These are phyloP conservation scores for Ophiostoma himal-ulmi DNA, from an alignment of 2,329 filamentous ascomycete species.

Conservation along the genomic window DNA sequence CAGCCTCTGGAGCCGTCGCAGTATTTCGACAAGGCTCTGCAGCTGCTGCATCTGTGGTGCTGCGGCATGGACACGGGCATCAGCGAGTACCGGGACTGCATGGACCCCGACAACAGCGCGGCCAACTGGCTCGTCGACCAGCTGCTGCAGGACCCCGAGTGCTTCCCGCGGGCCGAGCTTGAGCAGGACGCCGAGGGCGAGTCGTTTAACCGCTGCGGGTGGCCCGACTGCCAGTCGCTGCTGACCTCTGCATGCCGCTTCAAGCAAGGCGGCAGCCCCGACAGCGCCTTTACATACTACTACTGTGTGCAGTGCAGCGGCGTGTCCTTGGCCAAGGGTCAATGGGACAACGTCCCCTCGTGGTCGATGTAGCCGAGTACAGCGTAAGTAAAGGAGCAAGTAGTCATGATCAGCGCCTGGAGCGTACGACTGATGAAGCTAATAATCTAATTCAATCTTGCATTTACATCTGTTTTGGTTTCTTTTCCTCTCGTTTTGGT, in stretches of 20 bases:
- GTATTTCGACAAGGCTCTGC: background rate
- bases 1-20: background rate
- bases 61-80: constrained; percentile 17
- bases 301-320: constrained; percentile 4
- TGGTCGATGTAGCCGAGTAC: background rate
- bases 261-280: background rate
- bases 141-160: constrained; percentile 14
- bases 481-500: background rate
- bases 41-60: constrained; percentile 15
- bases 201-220: constrained; percentile 17
- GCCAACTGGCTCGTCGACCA: constrained; percentile 15
- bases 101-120: constrained; percentile 4
- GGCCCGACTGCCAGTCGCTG: constrained; percentile 23
- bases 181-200: background rate
- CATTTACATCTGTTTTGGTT: background rate
- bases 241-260: constrained; percentile 8
- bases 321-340: background rate
- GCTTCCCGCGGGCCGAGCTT: background rate
- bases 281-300: background rate
- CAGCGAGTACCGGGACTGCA: constrained; percentile 7
- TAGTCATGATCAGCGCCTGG: background rate
- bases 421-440: background rate
- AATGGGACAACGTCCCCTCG: background rate
- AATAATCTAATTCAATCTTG: background rate
- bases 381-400: background rate